Evolutionary conservation across 441 rosid species (phyloP), one percentile per base, ranked within the genome.

Genomic region (Biscutella auriculata): DNA sequence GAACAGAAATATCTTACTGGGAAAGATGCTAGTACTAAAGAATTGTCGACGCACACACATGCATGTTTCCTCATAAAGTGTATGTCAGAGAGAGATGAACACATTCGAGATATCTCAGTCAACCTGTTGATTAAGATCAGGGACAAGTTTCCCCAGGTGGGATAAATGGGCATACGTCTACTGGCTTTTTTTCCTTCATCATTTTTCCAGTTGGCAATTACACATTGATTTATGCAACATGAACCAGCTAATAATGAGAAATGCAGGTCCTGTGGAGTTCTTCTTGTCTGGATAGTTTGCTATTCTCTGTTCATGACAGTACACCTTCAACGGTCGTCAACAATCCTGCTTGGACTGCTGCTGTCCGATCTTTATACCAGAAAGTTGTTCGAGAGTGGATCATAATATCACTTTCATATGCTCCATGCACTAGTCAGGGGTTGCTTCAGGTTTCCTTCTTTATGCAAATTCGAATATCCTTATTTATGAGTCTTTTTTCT

Each of bases 361-460:
- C 89, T 28, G 84, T 93, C 51, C 95, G 86, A 57, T 81, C 97
- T 55, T 81, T 93, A 60, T 93, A 85, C 74, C 95, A 89, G 77
- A 84, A 69, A 70, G 67, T 80, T 73, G 81, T 93, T 57, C 77
- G 84, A 68, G 97, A 93, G 69, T 93, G 99, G 99, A 80, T 89
- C 76, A 64, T 86, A 56, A 74, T 78, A 69, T 89, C 97, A 26
- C 86, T 93, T 54, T 93, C 97, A 46, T 70, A 81, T 77, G 96
- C 99, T 64, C 99, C 99, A 14, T 93, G 99, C 76, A 89, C 97
- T n/a, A 89, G 83, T 75, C 99, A 93, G 82, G 99, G 99, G 57
- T 79, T 93, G 66, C 91, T 93, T 66, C 99, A 93, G 99, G 99
- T 93, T 58, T 45, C 34, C 40, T 70, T 64, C 66, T 33, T 39